Evolutionary conservation across 495 filamentous ascomycete species (phyloP).

Genomic region (Tuber magnatum): DNA sequence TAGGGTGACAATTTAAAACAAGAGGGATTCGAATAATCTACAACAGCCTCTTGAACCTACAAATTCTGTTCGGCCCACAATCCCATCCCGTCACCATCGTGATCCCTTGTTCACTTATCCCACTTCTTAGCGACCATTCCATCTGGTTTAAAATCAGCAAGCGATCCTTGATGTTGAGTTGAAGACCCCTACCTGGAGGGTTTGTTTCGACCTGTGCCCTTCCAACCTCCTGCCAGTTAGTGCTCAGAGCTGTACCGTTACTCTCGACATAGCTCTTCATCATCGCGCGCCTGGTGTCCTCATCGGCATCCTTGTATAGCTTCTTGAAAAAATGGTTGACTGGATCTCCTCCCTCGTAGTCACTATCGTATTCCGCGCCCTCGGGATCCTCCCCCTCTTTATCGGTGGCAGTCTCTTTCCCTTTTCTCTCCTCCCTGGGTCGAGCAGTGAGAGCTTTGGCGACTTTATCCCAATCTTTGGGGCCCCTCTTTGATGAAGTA

Average conservation of each 20-base stretch:
- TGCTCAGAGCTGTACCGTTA: conserved; percentile 86
- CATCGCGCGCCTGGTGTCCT: conserved; percentile 84
- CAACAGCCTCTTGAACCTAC: not conserved
- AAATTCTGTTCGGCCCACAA: not conserved
- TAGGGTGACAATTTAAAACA: too few relatives aligned
- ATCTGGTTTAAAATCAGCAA: conserved; percentile 43
- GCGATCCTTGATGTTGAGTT: not conserved
- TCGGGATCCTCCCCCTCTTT: conserved; percentile 43
- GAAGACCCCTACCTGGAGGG: conserved; percentile 49
- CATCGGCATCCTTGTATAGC: conserved; percentile 69
- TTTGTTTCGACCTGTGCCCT: conserved; percentile 62
- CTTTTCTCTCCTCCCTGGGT: conserved; percentile 41
- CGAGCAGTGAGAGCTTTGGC: conserved; percentile 52
- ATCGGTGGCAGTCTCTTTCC: conserved; percentile 26
- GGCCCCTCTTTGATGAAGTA: conserved; percentile 73
- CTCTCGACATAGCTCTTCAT: conserved; percentile 95
- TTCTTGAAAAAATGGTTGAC: conserved; percentile 86
- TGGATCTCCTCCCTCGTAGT: conserved; percentile 59
- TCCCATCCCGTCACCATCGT: not conserved
- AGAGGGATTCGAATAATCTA: not conserved
- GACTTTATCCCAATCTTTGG: conserved; percentile 89
- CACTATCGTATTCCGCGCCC: conserved; percentile 50
- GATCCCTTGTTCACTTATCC: conserved; percentile 39
- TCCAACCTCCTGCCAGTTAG: conserved; percentile 81
- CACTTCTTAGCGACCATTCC: conserved; percentile 69